A percentile compares a stretch with the other conserved stretches of the same genome.
phyloP scores from a whole-genome alignment of 257 asterid genomes.

The Petrea volubilis region DNA sequence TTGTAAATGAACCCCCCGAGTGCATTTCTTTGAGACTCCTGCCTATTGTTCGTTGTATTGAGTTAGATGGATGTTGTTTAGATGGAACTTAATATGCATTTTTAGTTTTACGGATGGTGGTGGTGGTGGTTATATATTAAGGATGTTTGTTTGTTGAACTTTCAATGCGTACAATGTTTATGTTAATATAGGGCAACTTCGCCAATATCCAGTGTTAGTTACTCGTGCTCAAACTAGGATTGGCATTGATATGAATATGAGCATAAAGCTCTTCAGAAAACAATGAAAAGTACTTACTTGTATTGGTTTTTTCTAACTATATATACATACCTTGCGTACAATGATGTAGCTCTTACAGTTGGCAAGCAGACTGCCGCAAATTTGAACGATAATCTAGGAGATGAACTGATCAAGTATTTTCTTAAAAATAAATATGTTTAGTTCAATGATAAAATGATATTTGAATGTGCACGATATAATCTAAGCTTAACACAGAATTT shows the following conservation, averaged over 20 bases:
- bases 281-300: too few species aligned
- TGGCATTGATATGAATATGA: background rate
- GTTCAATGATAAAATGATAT: too few species aligned
- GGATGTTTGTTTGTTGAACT: constrained; percentile 24
- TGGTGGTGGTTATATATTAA: constrained; percentile 25
- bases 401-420: too few species aligned
- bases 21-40: background rate
- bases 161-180: constrained; percentile 18
- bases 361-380: too few species aligned
- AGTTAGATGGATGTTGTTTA: constrained; percentile 23
- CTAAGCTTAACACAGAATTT: background rate
- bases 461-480: too few species aligned
- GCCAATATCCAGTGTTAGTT: background rate
- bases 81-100: constrained; percentile 22
- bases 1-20: constrained; percentile 34
- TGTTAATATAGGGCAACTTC: constrained; percentile 28
- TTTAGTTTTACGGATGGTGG: constrained; percentile 14
- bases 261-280: too few species aligned
- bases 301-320: too few species aligned
- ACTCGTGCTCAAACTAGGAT: background rate
- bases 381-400: too few species aligned
- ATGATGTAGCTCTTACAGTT: too few species aligned
- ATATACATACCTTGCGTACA: too few species aligned
- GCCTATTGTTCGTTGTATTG: background rate
- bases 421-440: too few species aligned